phyloP scores from a whole-genome alignment of 495 filamentous ascomycete species.

The Usnea hakonensis region DNA sequence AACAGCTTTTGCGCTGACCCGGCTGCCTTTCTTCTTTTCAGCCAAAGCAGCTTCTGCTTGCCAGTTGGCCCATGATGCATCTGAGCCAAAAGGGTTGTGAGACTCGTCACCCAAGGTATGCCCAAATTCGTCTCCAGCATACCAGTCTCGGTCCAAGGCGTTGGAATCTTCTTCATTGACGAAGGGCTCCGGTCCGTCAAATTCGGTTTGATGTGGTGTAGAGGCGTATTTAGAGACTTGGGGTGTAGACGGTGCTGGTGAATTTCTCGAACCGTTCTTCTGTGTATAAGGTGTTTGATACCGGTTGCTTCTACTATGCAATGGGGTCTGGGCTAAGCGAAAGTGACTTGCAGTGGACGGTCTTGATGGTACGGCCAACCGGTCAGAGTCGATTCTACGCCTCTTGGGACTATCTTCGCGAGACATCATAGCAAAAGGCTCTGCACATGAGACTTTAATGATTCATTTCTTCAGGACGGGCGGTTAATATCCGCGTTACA shows the following conservation, averaged over 20 bases:
- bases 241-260: constrained; percentile 39
- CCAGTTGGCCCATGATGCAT: constrained; percentile 60
- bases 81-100: constrained; percentile 61
- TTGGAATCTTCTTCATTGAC: constrained; percentile 42
- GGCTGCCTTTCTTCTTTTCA: constrained; percentile 65
- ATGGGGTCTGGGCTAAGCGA: constrained; percentile 25
- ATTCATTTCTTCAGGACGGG: background rate
- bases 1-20: constrained; percentile 60
- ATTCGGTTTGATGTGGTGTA: constrained; percentile 43
- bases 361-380: constrained; percentile 46
- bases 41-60: constrained; percentile 62
- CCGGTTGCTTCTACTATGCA: constrained; percentile 27
- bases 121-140: constrained; percentile 67
- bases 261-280: constrained; percentile 27
- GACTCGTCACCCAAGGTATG: constrained; percentile 73
- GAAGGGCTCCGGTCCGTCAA: constrained; percentile 44
- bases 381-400: constrained; percentile 54
- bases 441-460: background rate
- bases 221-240: constrained; percentile 38
- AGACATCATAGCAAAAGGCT: constrained; percentile 21
- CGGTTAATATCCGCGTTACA: background rate
- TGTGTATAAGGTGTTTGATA: constrained; percentile 27
- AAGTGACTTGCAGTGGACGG: constrained; percentile 36
- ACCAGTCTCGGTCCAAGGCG: constrained; percentile 85
- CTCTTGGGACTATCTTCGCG: constrained; percentile 47